These are phyloP conservation scores for Blastocystis hominis DNA, from an alignment of 352 stramenopile species.

Conservation along the genomic window DNA sequence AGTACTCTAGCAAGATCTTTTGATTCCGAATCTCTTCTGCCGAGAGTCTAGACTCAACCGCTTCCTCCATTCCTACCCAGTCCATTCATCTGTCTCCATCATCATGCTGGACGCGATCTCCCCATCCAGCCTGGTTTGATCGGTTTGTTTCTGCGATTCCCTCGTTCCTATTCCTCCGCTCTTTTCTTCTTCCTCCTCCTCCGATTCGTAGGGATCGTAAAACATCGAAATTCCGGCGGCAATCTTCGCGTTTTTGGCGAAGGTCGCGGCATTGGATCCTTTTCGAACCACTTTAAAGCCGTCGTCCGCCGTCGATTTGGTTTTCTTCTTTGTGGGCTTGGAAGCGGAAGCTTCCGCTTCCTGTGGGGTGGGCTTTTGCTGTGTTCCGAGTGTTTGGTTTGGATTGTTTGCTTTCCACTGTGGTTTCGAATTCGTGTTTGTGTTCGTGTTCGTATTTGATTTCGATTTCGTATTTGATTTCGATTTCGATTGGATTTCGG, in stretches of 20 bases:
- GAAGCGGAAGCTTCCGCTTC: background rate
- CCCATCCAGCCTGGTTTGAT: background rate
- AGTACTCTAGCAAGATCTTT: slow-evolving; percentile 31
- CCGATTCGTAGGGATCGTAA: background rate
- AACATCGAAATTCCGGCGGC: background rate
- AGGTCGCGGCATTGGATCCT: background rate
- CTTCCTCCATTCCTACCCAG: background rate
- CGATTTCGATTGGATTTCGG: too few relatives aligned
- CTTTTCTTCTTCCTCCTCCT: background rate
- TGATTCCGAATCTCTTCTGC: background rate
- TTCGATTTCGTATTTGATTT: too few relatives aligned
- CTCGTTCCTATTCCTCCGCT: background rate
- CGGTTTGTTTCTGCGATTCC: background rate
- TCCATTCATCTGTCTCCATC: background rate
- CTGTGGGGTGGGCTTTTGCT: background rate
- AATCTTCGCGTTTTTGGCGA: background rate
- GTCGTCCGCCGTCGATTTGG: background rate
- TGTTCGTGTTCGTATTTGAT: too few relatives aligned
- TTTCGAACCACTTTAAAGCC: background rate
- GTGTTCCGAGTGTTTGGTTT: background rate
- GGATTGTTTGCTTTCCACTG: background rate
- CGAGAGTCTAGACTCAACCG: background rate
- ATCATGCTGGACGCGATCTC: background rate
- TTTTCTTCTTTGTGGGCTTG: background rate
- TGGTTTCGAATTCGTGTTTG: background rate